Base-by-base conservation (phyloP, 257 asterid genomes). In the Linderniella brevidens region DNA sequence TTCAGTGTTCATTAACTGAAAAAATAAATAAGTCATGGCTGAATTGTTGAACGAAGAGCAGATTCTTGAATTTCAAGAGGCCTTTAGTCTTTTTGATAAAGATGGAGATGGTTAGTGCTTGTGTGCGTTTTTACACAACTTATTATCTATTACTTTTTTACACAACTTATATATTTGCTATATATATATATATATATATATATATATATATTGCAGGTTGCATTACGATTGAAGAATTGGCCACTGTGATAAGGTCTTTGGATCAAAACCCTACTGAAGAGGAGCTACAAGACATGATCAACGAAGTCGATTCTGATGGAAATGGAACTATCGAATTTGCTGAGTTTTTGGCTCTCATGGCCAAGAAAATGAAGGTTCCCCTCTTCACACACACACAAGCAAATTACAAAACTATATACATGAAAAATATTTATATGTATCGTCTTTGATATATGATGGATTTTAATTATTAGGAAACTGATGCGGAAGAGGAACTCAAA, bases 221-320 rank as follows among this genome's bases (percentile, higher is more conserved):
- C 1, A 75, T 81, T 38, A 78, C 76, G 14, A 44, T 70, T 53
- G 86, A 54, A 40, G 93, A 81, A 41, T 43, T 81, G 47, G 72
- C 69, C 12, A 51, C 64, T 5, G 85, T 63, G 35, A 59, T 81
- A 8, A 70, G 67, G 8, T 65, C 82, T 14, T 45, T 77, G 42
- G 68, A 64, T 11, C 80, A 66, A 19, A 77, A 61, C 35, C 90
- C 93, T 8, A 72, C 90, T 0, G 66, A 46, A 37, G 82, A 70
- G 51, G 82, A 74, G 41, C 50, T 80, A 41, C 77, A 59, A 50
- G 80, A 72, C 53, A 80, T 80, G 88, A 54, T 80, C 44, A 63
- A 54, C 1, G 75, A 68, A 45, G 78, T 70, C 18, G 82, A 66
- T 37, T 50, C 51, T n/a, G 71, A 72, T 38, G 82, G 79, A 15